phyloP scores from a whole-genome alignment of 306 rosid species.

The Fagus crenata region DNA sequence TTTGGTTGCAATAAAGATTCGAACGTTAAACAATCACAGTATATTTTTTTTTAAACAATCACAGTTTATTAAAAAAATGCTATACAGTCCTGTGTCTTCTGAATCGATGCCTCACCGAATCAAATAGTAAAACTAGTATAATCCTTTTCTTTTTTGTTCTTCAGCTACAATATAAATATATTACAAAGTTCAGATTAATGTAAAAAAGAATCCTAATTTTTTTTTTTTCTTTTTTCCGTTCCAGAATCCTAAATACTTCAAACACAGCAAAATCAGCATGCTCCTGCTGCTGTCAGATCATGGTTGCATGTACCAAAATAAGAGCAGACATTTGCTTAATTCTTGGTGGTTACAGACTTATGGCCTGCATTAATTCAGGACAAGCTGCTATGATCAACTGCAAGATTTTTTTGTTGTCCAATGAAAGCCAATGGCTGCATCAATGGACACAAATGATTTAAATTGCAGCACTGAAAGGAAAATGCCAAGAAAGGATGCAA shows the following conservation, averaged over 20 bases:
- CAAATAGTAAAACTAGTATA: background rate
- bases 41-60: background rate
- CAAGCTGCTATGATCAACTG: background rate
- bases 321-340: background rate
- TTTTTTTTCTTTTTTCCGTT: background rate
- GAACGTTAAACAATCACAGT: background rate
- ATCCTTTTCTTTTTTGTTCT: background rate
- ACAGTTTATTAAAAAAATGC: background rate
- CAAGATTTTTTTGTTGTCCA: background rate
- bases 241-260: background rate
- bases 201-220: background rate
- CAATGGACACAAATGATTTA: background rate
- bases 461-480: background rate
- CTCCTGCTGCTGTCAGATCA: background rate
- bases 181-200: background rate
- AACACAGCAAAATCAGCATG: conserved; percentile 5
- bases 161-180: background rate
- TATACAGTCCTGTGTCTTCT: background rate
- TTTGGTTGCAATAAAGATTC: background rate
- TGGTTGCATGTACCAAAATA: background rate
- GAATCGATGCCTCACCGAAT: background rate
- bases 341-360: conserved; percentile 1
- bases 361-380: background rate
- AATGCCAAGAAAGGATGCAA: background rate
- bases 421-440: background rate